Evolutionary conservation across 2,329 filamentous ascomycete genomes (phyloP).

Genomic region (Paramyrothecium roridum): DNA sequence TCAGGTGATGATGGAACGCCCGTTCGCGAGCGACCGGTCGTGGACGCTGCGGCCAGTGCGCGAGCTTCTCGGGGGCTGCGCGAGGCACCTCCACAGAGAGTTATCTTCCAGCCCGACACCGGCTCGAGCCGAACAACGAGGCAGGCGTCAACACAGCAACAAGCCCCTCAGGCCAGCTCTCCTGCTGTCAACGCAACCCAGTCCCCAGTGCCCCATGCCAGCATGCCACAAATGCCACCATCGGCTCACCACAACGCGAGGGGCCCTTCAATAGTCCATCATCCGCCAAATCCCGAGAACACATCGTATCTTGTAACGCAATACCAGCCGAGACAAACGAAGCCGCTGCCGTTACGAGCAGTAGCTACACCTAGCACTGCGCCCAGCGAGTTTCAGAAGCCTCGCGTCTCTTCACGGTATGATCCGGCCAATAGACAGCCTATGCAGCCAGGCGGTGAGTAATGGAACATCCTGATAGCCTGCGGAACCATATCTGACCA

Average conservation of each 20-base stretch:
- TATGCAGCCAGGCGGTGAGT: constrained; percentile 62
- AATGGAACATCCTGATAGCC: neutral
- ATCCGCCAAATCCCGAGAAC: constrained; percentile 53
- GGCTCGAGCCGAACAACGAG: constrained; percentile 61
- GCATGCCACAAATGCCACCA: constrained; percentile 25
- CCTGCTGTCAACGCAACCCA: constrained; percentile 20
- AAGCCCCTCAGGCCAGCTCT: constrained; percentile 20
- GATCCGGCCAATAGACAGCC: constrained; percentile 35
- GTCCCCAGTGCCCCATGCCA: constrained; percentile 28
- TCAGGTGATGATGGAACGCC: constrained; percentile 60
- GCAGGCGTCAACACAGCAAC: constrained; percentile 48
- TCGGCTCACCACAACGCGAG: constrained; percentile 28
- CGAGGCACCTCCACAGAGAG: constrained; percentile 79
- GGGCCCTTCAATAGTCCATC: constrained; percentile 44
- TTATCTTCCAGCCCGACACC: constrained; percentile 81
- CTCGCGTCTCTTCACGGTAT: constrained; percentile 38
- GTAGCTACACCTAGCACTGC: constrained; percentile 75
- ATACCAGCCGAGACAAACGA: constrained; percentile 66
- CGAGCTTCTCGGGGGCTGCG: constrained; percentile 65
- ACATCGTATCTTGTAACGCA: constrained; percentile 60
- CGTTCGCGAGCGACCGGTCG: constrained; percentile 46
- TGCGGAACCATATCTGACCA: constrained; percentile 7
- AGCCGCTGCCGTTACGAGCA: constrained; percentile 65
- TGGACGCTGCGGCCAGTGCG: constrained; percentile 50
- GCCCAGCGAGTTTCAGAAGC: constrained; percentile 56